These are phyloP conservation scores for Citrus reticulata DNA, from an alignment of 345 rosid genomes.

Conservation along the genomic window DNA sequence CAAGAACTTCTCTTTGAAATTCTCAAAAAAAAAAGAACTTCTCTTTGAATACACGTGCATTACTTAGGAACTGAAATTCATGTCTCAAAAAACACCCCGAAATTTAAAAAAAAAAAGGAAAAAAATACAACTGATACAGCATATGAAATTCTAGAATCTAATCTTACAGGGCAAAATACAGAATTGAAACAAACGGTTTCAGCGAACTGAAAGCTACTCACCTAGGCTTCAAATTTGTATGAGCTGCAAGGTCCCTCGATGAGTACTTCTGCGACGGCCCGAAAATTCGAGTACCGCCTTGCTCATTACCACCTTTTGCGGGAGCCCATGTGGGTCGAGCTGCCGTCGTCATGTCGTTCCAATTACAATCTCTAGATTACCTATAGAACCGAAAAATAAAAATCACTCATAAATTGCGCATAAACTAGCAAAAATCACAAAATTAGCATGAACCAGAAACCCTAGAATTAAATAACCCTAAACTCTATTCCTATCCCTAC, in stretches of 20 bases:
- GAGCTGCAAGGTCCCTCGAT: constrained; percentile 90
- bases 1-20: too few species aligned
- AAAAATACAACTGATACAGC: not conserved
- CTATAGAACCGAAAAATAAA: not conserved
- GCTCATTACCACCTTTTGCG: constrained; percentile 98
- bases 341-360: constrained; percentile 76
- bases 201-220: not conserved
- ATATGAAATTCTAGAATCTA: not conserved
- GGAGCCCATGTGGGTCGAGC: constrained; percentile 99
- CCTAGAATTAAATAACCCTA: not conserved
- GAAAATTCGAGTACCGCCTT: constrained; percentile 92
- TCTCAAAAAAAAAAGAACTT: too few species aligned
- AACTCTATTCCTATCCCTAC: not conserved
- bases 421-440: too few species aligned
- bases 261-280: constrained; percentile 99
- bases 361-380: constrained; percentile 2
- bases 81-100: not conserved
- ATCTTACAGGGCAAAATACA: not conserved
- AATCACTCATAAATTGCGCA: not conserved
- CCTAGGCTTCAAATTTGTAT: constrained; percentile 89
- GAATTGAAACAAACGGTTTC: not conserved
- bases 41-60: not conserved
- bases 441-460: not conserved
- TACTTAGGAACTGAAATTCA: not conserved
- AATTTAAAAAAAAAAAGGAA: too few species aligned